Base-by-base conservation (phyloP, 192 early-diverging fungal species). In the Coemansia sp. region DNA sequence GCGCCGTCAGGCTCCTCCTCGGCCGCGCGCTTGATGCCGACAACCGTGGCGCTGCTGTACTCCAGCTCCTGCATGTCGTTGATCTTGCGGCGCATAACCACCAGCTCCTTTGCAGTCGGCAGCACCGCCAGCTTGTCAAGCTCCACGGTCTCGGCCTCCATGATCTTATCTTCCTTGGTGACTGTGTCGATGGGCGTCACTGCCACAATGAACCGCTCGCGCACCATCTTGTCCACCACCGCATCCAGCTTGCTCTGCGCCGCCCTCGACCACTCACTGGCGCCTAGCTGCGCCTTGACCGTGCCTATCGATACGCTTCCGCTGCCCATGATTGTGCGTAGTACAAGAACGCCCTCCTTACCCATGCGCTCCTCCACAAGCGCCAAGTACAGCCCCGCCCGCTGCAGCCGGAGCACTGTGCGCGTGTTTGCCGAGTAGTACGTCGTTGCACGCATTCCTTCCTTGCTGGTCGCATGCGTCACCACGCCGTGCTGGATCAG, bases 401-500 rank as follows among this genome's bases (percentile, higher is more conserved):
- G 67, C 40, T 83, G 68, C 33, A 89, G 64, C 62, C 91, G 67
- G 56, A 93, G 67, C 10, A 94, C 81, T 15, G 79, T 79, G 13
- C 73, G 49, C 23, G 78, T 34, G 54, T 82, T 84, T 57, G 87
- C 59, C 14, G 86, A 77, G 68, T 95, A 97, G 76, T 89, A 92
- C 9, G 87, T 87, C 4, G 82, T 74, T 33, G 84, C 83, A n/a
- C 87, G 81, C 33, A 61, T 38, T 25, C 48, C 48, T 57, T 92
- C 91, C 29, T 77, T 59, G 4, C 74, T 48, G 65, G 89, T 88
- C 7, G 91, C 87, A 67, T 89, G 92, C 9, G 87, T 87, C 11
- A 78, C 89, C 4, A 93, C 56, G 67, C 87, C 85, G 75, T 97
- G 95, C 73, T 97, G 95, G 46, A 97, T 91, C 58, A 97, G 79